Conservation (phyloP, 106 monocot genomes). For the Dioscorea zingiberensis region DNA sequence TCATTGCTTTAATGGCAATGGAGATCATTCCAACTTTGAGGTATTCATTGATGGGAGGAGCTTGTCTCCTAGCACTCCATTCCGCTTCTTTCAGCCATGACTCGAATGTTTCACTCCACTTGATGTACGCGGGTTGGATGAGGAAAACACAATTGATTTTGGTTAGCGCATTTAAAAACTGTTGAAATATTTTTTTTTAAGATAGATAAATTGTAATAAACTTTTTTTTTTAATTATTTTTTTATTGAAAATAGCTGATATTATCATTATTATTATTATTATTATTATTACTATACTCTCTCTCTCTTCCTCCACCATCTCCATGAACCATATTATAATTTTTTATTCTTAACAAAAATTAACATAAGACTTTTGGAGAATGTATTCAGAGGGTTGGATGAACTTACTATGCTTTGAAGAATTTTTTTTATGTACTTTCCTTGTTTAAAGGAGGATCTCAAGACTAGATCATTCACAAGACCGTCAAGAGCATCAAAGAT, state of each 20-base stretch:
- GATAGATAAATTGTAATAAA: too few species aligned
- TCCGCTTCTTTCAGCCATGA: constrained; percentile 6
- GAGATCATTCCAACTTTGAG: background rate
- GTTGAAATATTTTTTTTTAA: too few species aligned
- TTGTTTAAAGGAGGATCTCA: background rate
- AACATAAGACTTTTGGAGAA: too few species aligned
- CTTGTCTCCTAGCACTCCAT: background rate
- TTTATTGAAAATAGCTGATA: too few species aligned
- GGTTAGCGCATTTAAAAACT: too few species aligned
- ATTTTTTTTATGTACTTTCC: constrained; percentile 1
- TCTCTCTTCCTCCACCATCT: too few species aligned
- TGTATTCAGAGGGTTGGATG: background rate
- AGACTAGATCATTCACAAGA: constrained; percentile 5
- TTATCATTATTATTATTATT: too few species aligned
- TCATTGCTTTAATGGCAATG: background rate
- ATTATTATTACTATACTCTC: too few species aligned
- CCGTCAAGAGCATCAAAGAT: constrained; percentile 16
- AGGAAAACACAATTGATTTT: background rate
- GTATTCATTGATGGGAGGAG: background rate
- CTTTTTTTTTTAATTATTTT: too few species aligned
- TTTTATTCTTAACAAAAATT: too few species aligned
- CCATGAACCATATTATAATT: too few species aligned
- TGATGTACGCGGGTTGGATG: background rate
- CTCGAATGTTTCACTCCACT: constrained; percentile 5
- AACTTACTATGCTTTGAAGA: constrained; percentile 5